Conservation (phyloP, 1,284 basidiomycete species). For the Ganoderma lucidum region DNA sequence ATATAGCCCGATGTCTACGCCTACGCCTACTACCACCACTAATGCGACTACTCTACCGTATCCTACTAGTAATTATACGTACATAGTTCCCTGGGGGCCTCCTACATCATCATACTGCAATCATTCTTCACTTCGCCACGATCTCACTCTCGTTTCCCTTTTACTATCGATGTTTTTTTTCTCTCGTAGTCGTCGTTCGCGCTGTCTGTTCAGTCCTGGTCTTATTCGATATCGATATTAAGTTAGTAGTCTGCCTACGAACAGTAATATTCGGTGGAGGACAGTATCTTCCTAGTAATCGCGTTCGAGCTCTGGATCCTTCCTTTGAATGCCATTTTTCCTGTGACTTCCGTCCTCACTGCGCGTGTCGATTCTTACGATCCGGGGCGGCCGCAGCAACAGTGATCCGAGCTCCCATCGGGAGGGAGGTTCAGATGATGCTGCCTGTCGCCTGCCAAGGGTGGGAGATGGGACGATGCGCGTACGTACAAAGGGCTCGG, state of each 20-base stretch:
- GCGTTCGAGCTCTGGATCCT: slow-evolving; percentile 1
- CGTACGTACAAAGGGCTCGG: background rate
- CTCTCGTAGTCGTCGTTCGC: background rate
- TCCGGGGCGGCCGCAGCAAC: background rate
- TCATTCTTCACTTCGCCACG: background rate
- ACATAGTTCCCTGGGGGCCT: slow-evolving; percentile 1
- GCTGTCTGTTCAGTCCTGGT: background rate
- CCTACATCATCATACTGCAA: background rate
- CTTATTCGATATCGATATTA: background rate
- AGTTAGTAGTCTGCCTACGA: background rate
- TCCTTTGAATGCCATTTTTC: background rate
- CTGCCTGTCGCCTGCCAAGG: background rate
- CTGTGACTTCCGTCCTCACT: background rate
- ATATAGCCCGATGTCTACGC: background rate
- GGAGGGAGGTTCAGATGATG: background rate
- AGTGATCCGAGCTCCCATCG: background rate
- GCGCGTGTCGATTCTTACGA: background rate
- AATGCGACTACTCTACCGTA: slow-evolving; percentile 8
- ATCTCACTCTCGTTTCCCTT: background rate
- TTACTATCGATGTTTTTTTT: background rate
- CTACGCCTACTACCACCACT: background rate
- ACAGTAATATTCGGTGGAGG: background rate
- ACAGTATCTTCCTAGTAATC: background rate
- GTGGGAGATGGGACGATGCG: background rate
- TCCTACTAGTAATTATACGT: background rate